Base-by-base conservation (phyloP, 1,139 yeast species). In the Fermentozyma sake region DNA sequence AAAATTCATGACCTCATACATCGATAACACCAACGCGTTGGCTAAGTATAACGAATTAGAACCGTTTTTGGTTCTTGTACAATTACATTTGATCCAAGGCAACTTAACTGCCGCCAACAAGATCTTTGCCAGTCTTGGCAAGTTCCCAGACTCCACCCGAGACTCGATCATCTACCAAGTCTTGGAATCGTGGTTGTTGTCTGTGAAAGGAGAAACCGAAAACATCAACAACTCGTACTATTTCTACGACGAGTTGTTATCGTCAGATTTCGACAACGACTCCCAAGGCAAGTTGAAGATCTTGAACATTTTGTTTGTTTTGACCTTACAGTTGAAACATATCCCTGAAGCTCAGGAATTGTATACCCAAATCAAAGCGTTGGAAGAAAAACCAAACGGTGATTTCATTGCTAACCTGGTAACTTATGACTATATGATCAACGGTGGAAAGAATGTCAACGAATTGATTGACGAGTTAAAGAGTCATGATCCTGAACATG, bases 231-330 rank as follows among this genome's bases (percentile, higher is more conserved):
- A 75, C 38, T 65, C 83, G 2, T 76, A 69, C 55, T 82, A 79
- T 52, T 80, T 82, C 42, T 82, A 73, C 52, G 91, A 82, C 50
- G 93, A 82, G 54, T 61, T 79, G 31, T 67, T 78, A 30, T 70
- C 75, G 26, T 51, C 64, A 14, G 68, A 63, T 33, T 62, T 60
- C 31, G 66, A 62, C 17, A 55, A 52, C 27, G 71, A 65, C 32
- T 38, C 48, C 6, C 51, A 46, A 24, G 68, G 68, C 17, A 61
- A 61, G 37, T 56, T 52, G 37, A 58, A 53, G 33, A 45, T 61
- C 12, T 58, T 66, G 41, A 57, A 47, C 33, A 50, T 55, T 8
- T 53, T 67, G 34, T 61, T 66, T 29, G 71, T 54, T 7, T 59
- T 67, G 46, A 62, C 69, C 6, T 49, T 67, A 35, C 67, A 67